Conservation (phyloP, 306 rosid species). For the Fragaria ananassa region DNA sequence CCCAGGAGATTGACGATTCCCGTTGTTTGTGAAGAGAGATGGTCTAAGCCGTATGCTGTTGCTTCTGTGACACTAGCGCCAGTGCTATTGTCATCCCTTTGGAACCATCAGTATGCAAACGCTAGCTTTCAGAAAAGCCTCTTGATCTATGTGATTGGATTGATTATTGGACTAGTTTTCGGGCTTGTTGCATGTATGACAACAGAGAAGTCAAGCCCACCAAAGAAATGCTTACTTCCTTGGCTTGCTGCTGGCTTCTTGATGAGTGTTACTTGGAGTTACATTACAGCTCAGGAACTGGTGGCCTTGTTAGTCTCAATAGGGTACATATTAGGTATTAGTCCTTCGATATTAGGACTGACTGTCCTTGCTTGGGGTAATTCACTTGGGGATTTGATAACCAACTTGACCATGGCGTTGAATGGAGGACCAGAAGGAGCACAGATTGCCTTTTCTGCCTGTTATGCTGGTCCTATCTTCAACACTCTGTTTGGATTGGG, state of each 20-base stretch:
- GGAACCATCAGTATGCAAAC: slow-evolving; percentile 36
- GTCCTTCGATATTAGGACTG: slow-evolving; percentile 68
- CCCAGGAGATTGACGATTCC: slow-evolving; percentile 86
- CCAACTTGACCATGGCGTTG: slow-evolving; percentile 73
- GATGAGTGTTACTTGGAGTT: slow-evolving; percentile 76
- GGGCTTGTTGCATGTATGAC: slow-evolving; percentile 51
- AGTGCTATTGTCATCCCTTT: slow-evolving; percentile 48
- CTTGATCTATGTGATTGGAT: slow-evolving; percentile 32
- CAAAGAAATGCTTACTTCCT: slow-evolving; percentile 48
- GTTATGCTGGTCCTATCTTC: slow-evolving; percentile 86
- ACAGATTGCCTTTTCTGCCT: slow-evolving; percentile 74
- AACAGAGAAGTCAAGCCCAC: slow-evolving; percentile 50
- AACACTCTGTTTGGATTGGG: slow-evolving; percentile 75
- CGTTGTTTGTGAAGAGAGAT: slow-evolving; percentile 56
- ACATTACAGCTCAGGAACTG: slow-evolving; percentile 60
- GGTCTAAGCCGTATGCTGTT: slow-evolving; percentile 75
- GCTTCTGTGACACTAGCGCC: slow-evolving; percentile 75
- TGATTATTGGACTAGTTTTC: slow-evolving; percentile 43
- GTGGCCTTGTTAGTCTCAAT: slow-evolving; percentile 61
- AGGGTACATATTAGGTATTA: slow-evolving; percentile 60
- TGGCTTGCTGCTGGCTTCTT: slow-evolving; percentile 70
- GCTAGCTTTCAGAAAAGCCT: slow-evolving; percentile 19
- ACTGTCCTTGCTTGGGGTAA: slow-evolving; percentile 93
- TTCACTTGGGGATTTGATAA: slow-evolving; percentile 72
- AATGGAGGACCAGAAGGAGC: slow-evolving; percentile 74